Evolutionary conservation across 805 yeast species (phyloP), one percentile per base, ranked within the genome.

Genomic region (Yamadazyma tumulicola): DNA sequence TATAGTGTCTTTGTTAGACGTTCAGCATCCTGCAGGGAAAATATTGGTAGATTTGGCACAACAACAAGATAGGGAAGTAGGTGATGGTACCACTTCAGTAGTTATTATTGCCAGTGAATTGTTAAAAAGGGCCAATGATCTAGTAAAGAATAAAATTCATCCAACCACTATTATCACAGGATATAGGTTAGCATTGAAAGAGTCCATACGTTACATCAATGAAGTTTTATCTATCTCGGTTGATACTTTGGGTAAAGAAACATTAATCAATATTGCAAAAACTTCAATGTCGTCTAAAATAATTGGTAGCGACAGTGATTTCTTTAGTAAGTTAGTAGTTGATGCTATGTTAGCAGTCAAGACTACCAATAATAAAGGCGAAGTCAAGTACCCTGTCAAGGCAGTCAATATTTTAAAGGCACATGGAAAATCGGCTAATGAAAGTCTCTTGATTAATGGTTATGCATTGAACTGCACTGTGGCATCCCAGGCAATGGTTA

Each of bases 161-260:
- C 99, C 99, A 30, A 93, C 98, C 2, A 93, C 98, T 7, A 89
- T 94, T 50, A 89, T 94, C 51, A 87, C 95, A 13, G 99, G 99
- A 29, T 93, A 86, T 67, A 76, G 97, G 55, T 75, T 93, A 42
- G 97, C 97, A 3, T 68, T 89, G 42, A 80, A 85, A 54, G 99
- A 93, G 61, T 95, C 97, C 3, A 75, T 82, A 24, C 76, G 86
- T 52, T 89, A 82, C 60, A 84, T 93, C 51, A 78, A 77, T 49
- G 96, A 86, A 54, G 91, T 85, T 18, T 68, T 91, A 46, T 82
- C 95, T 13, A 79, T 77, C 45, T 77, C 86, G 16, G 95, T 91
- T 11, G 89, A 84, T 22, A 57, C 75, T 12, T 67, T 89, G 42
- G 85, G 96, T 34, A 85, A 85, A 55, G 91, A 87, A 45, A 79